phyloP scores from a whole-genome alignment of 805 yeast species.

The Starmerella roubikii region DNA sequence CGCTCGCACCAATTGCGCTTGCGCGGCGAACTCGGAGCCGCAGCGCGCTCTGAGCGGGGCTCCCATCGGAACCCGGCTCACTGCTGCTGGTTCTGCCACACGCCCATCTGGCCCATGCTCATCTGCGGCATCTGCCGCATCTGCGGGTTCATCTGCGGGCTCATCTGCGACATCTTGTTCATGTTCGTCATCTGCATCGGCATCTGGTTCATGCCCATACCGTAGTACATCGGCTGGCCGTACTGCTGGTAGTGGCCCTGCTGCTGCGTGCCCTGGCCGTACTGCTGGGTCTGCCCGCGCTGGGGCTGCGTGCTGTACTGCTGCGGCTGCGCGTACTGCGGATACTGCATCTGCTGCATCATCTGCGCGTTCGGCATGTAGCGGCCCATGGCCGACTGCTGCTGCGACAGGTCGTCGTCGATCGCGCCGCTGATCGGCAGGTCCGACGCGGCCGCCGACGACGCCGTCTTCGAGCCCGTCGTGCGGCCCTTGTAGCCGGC shows the following conservation, averaged over 20 bases:
- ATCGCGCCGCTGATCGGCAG: constrained; percentile 13
- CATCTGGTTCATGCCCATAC: constrained; percentile 18
- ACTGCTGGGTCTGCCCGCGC: constrained; percentile 13
- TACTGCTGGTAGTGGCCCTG: constrained; percentile 13
- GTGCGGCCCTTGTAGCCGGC: constrained; percentile 33
- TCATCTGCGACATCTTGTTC: constrained; percentile 16
- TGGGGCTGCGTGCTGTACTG: constrained; percentile 16
- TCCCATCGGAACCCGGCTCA: too few relatives aligned
- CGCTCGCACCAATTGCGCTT: too few relatives aligned
- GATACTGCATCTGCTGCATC: constrained; percentile 20
- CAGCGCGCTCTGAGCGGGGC: too few relatives aligned
- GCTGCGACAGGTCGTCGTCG: constrained; percentile 21
- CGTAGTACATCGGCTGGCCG: constrained; percentile 17
- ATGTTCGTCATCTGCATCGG: constrained; percentile 17
- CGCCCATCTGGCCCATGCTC: constrained; percentile 19
- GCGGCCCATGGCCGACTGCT: constrained; percentile 17
- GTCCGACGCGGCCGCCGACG: constrained; percentile 1
- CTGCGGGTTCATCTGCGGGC: constrained; percentile 16
- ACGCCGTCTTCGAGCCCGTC: constrained; percentile 7
- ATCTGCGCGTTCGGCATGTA: constrained; percentile 19
- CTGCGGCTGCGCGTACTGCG: constrained; percentile 18
- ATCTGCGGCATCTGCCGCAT: constrained; percentile 20
- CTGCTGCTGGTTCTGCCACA: constrained; percentile 20
- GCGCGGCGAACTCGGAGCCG: too few relatives aligned
- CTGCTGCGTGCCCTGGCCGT: constrained; percentile 12